Conservation (phyloP, 2,329 filamentous ascomycete species). For the Colletotrichum agaves region DNA sequence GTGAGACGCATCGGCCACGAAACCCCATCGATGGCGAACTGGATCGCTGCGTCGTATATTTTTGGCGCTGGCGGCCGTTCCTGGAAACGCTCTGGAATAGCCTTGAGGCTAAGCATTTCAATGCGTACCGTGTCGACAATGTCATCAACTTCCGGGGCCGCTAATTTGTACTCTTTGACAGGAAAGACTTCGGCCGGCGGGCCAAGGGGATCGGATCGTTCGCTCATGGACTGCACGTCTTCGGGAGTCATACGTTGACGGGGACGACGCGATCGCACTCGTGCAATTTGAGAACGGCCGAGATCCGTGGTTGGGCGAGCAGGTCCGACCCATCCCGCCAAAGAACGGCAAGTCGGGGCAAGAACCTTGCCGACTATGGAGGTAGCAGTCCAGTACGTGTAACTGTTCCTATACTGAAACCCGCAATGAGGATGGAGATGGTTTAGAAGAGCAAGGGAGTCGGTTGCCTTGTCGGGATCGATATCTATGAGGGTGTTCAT, state of each 20-base stretch:
- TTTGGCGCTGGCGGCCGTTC: constrained; percentile 48
- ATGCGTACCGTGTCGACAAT: constrained; percentile 74
- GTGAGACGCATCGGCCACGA: constrained; percentile 72
- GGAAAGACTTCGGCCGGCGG: constrained; percentile 71
- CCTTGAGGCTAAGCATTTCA: constrained; percentile 72
- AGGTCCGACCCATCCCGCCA: constrained; percentile 80
- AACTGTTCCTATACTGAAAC: constrained; percentile 79
- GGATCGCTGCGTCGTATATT: constrained; percentile 70
- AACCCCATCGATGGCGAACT: constrained; percentile 71
- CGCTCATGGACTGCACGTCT: constrained; percentile 73
- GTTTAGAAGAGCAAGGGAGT: constrained; percentile 73
- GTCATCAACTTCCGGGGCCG: constrained; percentile 66
- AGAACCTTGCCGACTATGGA: constrained; percentile 82
- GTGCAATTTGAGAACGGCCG: constrained; percentile 74
- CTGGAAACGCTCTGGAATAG: constrained; percentile 46
- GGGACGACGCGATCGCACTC: constrained; percentile 70
- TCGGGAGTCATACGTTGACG: constrained; percentile 65
- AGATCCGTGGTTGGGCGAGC: constrained; percentile 75
- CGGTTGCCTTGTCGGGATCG: constrained; percentile 74
- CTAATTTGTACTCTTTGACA: constrained; percentile 73
- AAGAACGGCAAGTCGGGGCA: constrained; percentile 75
- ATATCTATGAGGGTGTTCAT: constrained; percentile 84
- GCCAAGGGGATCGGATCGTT: constrained; percentile 76
- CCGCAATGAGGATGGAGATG: constrained; percentile 76
- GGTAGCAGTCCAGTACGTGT: constrained; percentile 80